Percentiles rank a stretch among this genome's conserved stretches.
These are phyloP conservation scores for Camillea tinctor DNA, from an alignment of 2,329 filamentous ascomycete genomes.

Conservation along the genomic window DNA sequence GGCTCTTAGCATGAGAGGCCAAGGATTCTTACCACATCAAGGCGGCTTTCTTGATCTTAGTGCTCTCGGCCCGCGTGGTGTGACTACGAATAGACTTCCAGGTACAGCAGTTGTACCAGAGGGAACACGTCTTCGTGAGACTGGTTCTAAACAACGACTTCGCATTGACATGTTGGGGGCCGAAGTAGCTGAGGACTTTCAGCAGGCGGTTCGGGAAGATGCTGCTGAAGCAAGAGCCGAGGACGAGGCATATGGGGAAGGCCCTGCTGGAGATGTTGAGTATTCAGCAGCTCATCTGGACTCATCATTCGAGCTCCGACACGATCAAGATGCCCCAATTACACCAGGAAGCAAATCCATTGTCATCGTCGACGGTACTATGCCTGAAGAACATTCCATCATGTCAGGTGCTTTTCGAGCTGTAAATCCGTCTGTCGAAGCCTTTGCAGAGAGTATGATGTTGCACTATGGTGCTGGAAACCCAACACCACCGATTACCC, in stretches of 20 bases:
- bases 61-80: slow-evolving; percentile 49
- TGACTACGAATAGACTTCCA: slow-evolving; percentile 57
- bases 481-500: slow-evolving; percentile 61
- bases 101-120: slow-evolving; percentile 62
- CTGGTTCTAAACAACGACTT: slow-evolving; percentile 50
- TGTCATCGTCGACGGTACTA: slow-evolving; percentile 75
- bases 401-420: slow-evolving; percentile 51
- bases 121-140: slow-evolving; percentile 40
- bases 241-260: slow-evolving; percentile 21
- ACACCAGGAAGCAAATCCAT: slow-evolving; percentile 87
- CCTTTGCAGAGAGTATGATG: slow-evolving; percentile 52
- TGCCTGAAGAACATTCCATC: slow-evolving; percentile 46
- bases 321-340: slow-evolving; percentile 56
- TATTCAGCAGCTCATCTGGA: slow-evolving; percentile 46
- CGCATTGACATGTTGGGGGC: slow-evolving; percentile 83
- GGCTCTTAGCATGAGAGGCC: slow-evolving; percentile 65
- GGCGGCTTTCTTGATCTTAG: slow-evolving; percentile 49
- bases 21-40: slow-evolving; percentile 43
- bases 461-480: slow-evolving; percentile 45
- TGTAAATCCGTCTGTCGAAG: slow-evolving; percentile 48
- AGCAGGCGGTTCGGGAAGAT: slow-evolving; percentile 69
- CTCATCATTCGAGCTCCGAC: slow-evolving; percentile 40
- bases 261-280: slow-evolving; percentile 34
- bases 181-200: slow-evolving; percentile 75
- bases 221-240: slow-evolving; percentile 39